Conservation (phyloP, 768 basidiomycete species). For the Pleurotus cornucopiae region DNA sequence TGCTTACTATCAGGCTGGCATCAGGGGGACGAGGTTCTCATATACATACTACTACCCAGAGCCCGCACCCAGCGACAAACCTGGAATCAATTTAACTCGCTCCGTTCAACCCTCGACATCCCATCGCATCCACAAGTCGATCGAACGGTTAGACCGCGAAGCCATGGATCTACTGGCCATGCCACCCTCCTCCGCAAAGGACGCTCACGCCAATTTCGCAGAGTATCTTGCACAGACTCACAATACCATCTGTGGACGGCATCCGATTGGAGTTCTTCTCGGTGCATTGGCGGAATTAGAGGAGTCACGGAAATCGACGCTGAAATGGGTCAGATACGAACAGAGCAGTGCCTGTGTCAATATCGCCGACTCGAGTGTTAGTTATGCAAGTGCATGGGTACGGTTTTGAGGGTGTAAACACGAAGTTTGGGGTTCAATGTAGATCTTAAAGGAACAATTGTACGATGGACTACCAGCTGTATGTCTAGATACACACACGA, state of each 20-base stretch:
- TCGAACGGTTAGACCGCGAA: slow-evolving; percentile 79
- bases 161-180: slow-evolving; percentile 72
- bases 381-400: slow-evolving; percentile 91
- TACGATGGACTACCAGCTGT: neutral
- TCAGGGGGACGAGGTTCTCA: slow-evolving; percentile 79
- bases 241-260: slow-evolving; percentile 97
- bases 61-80: slow-evolving; percentile 39
- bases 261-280: slow-evolving; percentile 90
- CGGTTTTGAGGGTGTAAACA: slow-evolving; percentile 37
- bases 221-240: slow-evolving; percentile 68
- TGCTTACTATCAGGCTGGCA: neutral
- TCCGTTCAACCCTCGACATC: slow-evolving; percentile 31
- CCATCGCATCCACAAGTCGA: slow-evolving; percentile 80
- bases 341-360: slow-evolving; percentile 79
- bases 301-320: slow-evolving; percentile 28
- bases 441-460: neutral
- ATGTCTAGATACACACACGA: neutral
- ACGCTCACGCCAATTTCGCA: slow-evolving; percentile 60
- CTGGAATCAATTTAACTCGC: slow-evolving; percentile 49
- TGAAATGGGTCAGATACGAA: slow-evolving; percentile 90
- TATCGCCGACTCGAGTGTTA: slow-evolving; percentile 83
- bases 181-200: slow-evolving; percentile 44
- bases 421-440: neutral
- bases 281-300: slow-evolving; percentile 67
- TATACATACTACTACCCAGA: slow-evolving; percentile 87